A percentile compares a stretch with the other conserved stretches of the same genome.
Evolutionary conservation across 140 eudicot species (phyloP).

Genomic region (Erigeron philadelphicus): DNA sequence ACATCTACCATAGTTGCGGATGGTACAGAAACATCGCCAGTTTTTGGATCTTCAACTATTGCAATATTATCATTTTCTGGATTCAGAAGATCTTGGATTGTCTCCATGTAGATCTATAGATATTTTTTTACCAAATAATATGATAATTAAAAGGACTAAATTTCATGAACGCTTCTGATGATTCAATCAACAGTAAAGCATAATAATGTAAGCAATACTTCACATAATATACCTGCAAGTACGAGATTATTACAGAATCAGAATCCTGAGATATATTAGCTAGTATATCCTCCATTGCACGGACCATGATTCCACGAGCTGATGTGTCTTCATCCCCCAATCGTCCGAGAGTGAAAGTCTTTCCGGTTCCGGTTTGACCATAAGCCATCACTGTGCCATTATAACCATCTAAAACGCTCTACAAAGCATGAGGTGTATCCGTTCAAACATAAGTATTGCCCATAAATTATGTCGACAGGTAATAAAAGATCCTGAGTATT

Average conservation of each 20-base stretch:
- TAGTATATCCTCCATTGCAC: conserved; percentile 95
- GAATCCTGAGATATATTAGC: conserved; percentile 60
- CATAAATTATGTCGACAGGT: not conserved
- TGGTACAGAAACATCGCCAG: conserved; percentile 97
- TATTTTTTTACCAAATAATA: conserved; percentile 3
- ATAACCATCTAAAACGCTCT: conserved; percentile 97
- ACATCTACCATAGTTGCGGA: conserved; percentile 85
- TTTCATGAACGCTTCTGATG: conserved; percentile 9
- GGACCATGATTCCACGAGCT: conserved; percentile 99
- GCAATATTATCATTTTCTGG: conserved; percentile 89
- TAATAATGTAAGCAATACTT: conserved; percentile 13
- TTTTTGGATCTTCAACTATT: conserved; percentile 91
- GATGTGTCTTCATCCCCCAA: conserved; percentile 97
- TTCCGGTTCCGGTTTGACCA: conserved; percentile 99
- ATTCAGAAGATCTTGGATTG: conserved; percentile 87
- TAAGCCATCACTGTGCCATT: conserved; percentile 99
- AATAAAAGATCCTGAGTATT: not conserved
- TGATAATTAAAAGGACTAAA: not conserved
- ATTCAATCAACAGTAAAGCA: not conserved
- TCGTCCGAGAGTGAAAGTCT: conserved; percentile 91
- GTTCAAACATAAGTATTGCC: conserved; percentile 1
- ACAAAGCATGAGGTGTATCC: conserved; percentile 15
- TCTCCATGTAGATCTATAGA: conserved; percentile 93
- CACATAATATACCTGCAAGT: conserved; percentile 61
- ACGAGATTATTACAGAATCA: conserved; percentile 83